These are phyloP conservation scores for Hymenoscyphus scutula DNA, from an alignment of 2,329 filamentous ascomycete genomes.

Conservation along the genomic window DNA sequence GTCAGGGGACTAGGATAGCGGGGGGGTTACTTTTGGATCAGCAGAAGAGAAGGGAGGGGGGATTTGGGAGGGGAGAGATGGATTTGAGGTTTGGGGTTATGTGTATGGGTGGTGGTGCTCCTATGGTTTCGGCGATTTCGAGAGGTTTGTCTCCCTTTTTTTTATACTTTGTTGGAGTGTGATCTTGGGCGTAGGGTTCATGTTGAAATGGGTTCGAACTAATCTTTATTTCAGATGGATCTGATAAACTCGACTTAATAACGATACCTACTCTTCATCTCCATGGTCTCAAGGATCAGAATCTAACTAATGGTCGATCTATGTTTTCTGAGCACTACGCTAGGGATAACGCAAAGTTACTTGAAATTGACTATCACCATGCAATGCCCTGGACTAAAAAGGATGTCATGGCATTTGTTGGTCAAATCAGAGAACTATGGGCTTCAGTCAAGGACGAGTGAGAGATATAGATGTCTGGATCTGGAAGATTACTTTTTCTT, in stretches of 20 bases:
- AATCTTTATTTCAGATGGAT: constrained; percentile 9
- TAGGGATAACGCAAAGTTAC: constrained; percentile 13
- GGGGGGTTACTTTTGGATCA: constrained; percentile 25
- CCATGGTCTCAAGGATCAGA: constrained; percentile 24
- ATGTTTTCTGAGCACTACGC: constrained; percentile 22
- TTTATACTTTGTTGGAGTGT: neutral
- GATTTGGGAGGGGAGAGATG: constrained; percentile 14
- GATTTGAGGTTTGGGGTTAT: constrained; percentile 27
- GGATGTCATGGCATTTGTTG: constrained; percentile 21
- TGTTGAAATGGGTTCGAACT: neutral
- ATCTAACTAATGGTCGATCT: constrained; percentile 22
- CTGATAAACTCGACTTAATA: constrained; percentile 17
- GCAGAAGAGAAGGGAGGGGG: constrained; percentile 24
- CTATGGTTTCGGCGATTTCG: constrained; percentile 24
- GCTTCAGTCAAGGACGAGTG: neutral
- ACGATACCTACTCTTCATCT: constrained; percentile 25
- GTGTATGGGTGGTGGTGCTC: constrained; percentile 25
- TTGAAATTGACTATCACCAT: constrained; percentile 31
- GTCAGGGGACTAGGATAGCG: constrained; percentile 28
- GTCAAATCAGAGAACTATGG: neutral
- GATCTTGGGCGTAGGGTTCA: neutral
- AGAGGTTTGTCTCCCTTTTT: constrained; percentile 17
- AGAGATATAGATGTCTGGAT: neutral
- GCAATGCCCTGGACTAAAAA: constrained; percentile 28
- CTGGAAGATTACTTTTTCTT: neutral